Evolutionary conservation across 1,284 basidiomycete genomes (phyloP).

Genomic region (Wolfiporia cocos): DNA sequence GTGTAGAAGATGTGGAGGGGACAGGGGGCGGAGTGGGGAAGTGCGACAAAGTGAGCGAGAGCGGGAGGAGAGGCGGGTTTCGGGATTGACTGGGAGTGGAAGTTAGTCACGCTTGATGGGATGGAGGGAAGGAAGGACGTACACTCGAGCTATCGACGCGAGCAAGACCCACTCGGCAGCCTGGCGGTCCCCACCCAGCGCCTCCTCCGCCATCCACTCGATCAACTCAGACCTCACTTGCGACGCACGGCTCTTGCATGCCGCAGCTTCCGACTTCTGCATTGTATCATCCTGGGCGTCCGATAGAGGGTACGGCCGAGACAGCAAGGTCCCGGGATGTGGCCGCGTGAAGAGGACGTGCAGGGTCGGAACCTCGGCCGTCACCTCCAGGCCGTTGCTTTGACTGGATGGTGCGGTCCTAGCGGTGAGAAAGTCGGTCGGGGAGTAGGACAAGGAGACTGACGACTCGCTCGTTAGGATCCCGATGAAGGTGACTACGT

Average conservation of each 20-base stretch:
- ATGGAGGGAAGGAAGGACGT: constrained; percentile 21
- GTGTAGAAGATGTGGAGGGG: constrained; percentile 11
- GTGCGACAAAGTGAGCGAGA: constrained; percentile 56
- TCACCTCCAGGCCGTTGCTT: constrained; percentile 26
- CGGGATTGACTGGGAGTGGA: constrained; percentile 59
- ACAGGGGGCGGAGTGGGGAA: constrained; percentile 44
- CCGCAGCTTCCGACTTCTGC: constrained; percentile 7
- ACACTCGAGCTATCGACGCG: constrained; percentile 63
- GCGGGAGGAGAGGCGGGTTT: constrained; percentile 61
- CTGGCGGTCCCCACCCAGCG: constrained; percentile 58
- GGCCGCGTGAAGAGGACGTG: constrained; percentile 55
- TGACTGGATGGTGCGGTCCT: constrained; percentile 20
- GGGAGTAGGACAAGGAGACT: constrained; percentile 19
- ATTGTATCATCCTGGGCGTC: constrained; percentile 1
- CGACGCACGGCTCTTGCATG: no score
- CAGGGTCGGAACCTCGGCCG: constrained; percentile 49
- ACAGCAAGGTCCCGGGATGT: constrained; percentile 34
- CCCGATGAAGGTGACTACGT: constrained; percentile 62
- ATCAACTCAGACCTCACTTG: constrained; percentile 48
- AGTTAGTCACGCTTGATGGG: constrained; percentile 2
- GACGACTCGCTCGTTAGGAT: constrained; percentile 61
- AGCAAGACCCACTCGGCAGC: constrained; percentile 80
- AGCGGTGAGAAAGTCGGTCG: constrained; percentile 4
- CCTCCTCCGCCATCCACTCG: constrained; percentile 64
- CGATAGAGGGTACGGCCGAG: constrained; percentile 29